Base-by-base conservation (phyloP, 2,329 filamentous ascomycete species). In the Neopestalotiopsis sp. region DNA sequence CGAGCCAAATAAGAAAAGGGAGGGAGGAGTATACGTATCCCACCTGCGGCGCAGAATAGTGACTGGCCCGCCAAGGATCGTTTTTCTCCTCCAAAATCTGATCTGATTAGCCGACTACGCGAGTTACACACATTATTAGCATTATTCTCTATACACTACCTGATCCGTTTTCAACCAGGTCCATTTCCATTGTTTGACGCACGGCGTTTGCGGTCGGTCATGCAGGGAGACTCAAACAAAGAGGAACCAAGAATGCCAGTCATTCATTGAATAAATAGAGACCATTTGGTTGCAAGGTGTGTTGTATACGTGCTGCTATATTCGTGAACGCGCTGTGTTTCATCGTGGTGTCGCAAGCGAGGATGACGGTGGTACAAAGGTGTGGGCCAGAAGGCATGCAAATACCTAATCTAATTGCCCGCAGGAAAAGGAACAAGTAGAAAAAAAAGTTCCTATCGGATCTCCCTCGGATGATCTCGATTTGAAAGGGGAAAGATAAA, bases 321-420 rank as follows among this genome's bases (percentile, higher is more conserved):
- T 61, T 34, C 59, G 59, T 61, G 30, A 30, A 59, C 30, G 4
- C 20, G 30, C 32, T 61, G 59, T 17, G 59, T 38, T 61, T 61
- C 59, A 61, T 38, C 24, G 7, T 30, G 30, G 57, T 59, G 57
- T 34, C 57, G 57, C 57, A 59, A 61, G n/a, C 59, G 59, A 61
- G 59, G 28, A 61, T 61, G 30, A 40, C 32, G 59, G 59, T 61
- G 59, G 32, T 40, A 61, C 59, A 40, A 61, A 20, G 10, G n/a
- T 34, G 28, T 34, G 28, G 59, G 59, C 57, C 57, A 28, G 20
- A 20, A 52, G 24, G 57, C 30, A 59, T 59, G 34, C 57, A 59
- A 59, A 59, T 34, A 28, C 24, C 24, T 28, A 28, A 28, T 28
- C 24, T 28, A 59, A n/a, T 34, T 59, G 28, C 24, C 57, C 28